phyloP scores from a whole-genome alignment of 2,329 filamentous ascomycete species.

The Aspergillus carbonarius region DNA sequence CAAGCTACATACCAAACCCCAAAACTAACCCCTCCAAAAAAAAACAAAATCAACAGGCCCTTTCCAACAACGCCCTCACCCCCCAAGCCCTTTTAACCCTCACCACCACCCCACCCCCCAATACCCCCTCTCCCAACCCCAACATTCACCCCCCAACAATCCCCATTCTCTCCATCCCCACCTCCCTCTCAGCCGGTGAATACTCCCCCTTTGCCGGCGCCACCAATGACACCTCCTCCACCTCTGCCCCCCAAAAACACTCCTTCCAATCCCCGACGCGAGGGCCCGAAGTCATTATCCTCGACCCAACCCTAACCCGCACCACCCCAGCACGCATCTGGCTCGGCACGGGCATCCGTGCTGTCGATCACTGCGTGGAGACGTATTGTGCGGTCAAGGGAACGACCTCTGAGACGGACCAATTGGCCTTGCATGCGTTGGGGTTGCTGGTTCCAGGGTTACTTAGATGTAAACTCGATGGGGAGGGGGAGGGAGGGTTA shows the following conservation, averaged over 20 bases:
- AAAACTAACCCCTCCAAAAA: too few relatives aligned
- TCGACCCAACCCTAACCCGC: constrained; percentile 58
- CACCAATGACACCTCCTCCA: constrained; percentile 33
- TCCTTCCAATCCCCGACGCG: constrained; percentile 39
- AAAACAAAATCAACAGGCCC: constrained; percentile 32
- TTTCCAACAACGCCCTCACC: constrained; percentile 49
- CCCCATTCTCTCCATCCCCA: constrained; percentile 43
- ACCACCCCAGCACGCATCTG: constrained; percentile 52
- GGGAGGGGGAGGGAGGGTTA: constrained; percentile 36
- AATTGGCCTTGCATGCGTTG: constrained; percentile 41
- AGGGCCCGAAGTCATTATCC: constrained; percentile 54
- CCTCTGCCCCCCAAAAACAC: constrained; percentile 30
- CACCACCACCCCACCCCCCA: constrained; percentile 18
- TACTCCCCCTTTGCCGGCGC: constrained; percentile 44
- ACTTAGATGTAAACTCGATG: constrained; percentile 40
- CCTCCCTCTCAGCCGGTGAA: constrained; percentile 44
- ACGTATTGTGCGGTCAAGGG: constrained; percentile 48
- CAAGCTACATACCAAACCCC: not conserved
- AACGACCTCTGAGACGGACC: constrained; percentile 36
- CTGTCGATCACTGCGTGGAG: constrained; percentile 60
- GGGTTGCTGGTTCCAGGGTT: constrained; percentile 45
- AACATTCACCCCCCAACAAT: constrained; percentile 27
- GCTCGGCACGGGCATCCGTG: constrained; percentile 54
- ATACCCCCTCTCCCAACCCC: not conserved
- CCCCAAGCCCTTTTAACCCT: constrained; percentile 42